Evolutionary conservation across 768 basidiomycete genomes (phyloP).

Genomic region (Dictyophora rubrovolvata): DNA sequence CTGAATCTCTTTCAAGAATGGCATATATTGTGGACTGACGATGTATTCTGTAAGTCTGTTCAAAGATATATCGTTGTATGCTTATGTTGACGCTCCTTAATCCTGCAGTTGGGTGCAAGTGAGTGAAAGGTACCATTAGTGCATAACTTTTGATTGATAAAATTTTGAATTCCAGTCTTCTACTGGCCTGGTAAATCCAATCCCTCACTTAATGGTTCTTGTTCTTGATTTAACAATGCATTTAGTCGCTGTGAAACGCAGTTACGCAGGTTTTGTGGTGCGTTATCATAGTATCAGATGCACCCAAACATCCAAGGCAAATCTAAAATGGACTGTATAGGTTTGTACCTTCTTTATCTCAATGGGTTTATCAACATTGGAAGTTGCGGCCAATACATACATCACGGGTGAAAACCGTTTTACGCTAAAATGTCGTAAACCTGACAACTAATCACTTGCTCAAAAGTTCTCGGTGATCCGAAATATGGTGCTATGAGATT

Average conservation of each 20-base stretch:
- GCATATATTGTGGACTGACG: conserved; percentile 4
- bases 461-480: conserved; percentile 45
- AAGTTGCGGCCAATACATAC: conserved; percentile 76
- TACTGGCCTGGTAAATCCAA: conserved; percentile 5
- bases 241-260: conserved; percentile 22
- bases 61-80: background rate
- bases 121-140: background rate
- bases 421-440: conserved; percentile 14
- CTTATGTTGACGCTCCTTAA: no score
- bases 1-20: background rate
- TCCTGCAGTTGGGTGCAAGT: conserved; percentile 4
- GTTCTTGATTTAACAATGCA: background rate
- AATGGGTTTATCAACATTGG: conserved; percentile 49
- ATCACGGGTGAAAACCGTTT: conserved; percentile 30
- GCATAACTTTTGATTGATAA: background rate
- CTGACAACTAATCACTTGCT: background rate
- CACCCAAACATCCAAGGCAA: background rate
- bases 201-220: background rate
- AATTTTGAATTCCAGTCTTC: background rate
- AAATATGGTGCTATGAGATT: conserved; percentile 65
- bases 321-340: background rate
- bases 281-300: background rate
- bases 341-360: conserved; percentile 10
- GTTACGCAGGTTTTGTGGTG: conserved; percentile 14
- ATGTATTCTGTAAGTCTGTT: conserved; percentile 7